Conservation (phyloP, 768 basidiomycete species). For the Lactarius quietus region DNA sequence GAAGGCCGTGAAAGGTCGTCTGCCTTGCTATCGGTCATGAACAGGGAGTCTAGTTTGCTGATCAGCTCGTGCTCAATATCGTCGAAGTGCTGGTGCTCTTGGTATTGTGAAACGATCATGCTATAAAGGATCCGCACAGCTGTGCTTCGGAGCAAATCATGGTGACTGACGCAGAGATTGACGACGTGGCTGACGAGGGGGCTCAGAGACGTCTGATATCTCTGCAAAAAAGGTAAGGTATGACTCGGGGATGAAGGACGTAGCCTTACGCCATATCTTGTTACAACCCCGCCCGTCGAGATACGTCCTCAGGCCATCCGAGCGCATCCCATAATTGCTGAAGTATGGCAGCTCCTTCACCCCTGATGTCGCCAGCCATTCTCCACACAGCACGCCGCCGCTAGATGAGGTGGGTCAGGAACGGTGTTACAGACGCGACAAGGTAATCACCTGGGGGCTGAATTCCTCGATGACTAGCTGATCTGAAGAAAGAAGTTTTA, state of each 20-base stretch:
- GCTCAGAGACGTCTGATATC: slow-evolving; percentile 81
- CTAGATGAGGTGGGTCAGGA: slow-evolving; percentile 37
- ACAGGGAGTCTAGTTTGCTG: slow-evolving; percentile 83
- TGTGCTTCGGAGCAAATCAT: slow-evolving; percentile 85
- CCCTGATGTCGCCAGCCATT: slow-evolving; percentile 92
- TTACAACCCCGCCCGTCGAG: slow-evolving; percentile 50
- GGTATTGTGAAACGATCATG: slow-evolving; percentile 93
- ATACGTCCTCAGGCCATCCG: slow-evolving; percentile 65
- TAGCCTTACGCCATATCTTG: slow-evolving; percentile 63
- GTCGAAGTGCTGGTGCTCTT: slow-evolving; percentile 79
- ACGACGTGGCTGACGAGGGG: slow-evolving; percentile 87
- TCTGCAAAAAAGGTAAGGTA: slow-evolving; percentile 41
- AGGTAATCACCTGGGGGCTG: slow-evolving; percentile 69
- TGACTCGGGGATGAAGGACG: neutral
- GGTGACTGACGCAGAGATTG: slow-evolving; percentile 89
- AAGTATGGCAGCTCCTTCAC: slow-evolving; percentile 81
- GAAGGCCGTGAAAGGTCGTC: slow-evolving; percentile 87
- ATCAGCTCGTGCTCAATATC: slow-evolving; percentile 91
- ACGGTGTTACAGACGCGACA: neutral
- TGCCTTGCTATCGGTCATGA: slow-evolving; percentile 90
- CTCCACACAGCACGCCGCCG: slow-evolving; percentile 96
- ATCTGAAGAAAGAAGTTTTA: slow-evolving; percentile 84
- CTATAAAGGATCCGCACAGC: slow-evolving; percentile 91
- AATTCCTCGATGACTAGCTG: slow-evolving; percentile 94
- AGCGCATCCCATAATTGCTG: slow-evolving; percentile 82